Evolutionary conservation across 495 filamentous ascomycete species (phyloP).

Genomic region (Hypoxylon lenormandii): DNA sequence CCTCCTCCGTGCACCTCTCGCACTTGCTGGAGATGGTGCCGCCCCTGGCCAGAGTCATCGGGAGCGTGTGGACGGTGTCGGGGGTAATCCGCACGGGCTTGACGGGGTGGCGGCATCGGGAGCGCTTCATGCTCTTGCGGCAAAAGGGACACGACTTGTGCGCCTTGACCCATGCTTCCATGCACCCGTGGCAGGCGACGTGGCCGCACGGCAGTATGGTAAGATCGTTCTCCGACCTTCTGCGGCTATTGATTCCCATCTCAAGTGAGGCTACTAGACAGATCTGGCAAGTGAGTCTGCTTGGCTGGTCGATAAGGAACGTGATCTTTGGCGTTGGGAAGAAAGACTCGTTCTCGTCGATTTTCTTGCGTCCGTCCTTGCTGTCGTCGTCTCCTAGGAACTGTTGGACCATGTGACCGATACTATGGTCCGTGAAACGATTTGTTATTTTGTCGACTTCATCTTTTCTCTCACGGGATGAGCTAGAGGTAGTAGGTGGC

Average conservation of each 20-base stretch:
- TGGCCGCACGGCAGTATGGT: slow-evolving; percentile 45
- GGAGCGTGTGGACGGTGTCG: slow-evolving; percentile 28
- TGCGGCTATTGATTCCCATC: background rate
- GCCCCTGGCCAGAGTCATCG: slow-evolving; percentile 27
- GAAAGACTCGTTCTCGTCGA: slow-evolving; percentile 18
- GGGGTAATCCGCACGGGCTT: slow-evolving; percentile 17
- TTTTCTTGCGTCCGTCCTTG: background rate
- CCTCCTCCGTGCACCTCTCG: background rate
- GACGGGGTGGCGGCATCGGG: slow-evolving; percentile 27
- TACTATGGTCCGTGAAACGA: background rate
- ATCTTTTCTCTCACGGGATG: background rate
- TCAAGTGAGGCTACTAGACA: slow-evolving; percentile 22
- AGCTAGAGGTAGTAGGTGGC: background rate
- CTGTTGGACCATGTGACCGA: background rate
- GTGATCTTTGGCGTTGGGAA: slow-evolving; percentile 41
- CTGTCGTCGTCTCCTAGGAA: background rate
- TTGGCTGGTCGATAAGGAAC: slow-evolving; percentile 41
- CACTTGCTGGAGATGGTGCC: slow-evolving; percentile 14
- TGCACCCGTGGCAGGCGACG: slow-evolving; percentile 32
- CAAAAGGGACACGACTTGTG: slow-evolving; percentile 41
- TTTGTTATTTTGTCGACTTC: background rate
- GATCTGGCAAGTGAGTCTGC: slow-evolving; percentile 39
- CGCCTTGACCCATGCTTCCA: background rate
- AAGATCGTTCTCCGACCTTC: background rate
- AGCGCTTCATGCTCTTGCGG: slow-evolving; percentile 16